phyloP scores from a whole-genome alignment of 192 early-diverging fungal genomes.

The Linnemannia schmuckeri region DNA sequence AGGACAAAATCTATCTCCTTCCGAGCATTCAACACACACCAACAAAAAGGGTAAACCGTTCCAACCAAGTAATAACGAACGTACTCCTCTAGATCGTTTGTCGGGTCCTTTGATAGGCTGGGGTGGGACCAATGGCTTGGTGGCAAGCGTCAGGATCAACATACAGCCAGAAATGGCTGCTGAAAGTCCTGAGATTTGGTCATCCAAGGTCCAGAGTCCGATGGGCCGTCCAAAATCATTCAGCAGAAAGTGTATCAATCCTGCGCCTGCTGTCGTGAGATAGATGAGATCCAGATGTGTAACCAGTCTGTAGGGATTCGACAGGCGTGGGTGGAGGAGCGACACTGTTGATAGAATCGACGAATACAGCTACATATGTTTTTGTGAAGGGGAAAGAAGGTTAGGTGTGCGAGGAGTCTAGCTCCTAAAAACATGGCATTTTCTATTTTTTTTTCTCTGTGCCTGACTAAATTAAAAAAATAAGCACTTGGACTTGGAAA shows the following conservation, averaged over 20 bases:
- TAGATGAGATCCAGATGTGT: slow-evolving; percentile 55
- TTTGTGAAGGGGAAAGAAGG: neutral
- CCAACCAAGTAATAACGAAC: neutral
- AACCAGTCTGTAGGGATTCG: slow-evolving; percentile 36
- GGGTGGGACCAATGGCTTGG: slow-evolving; percentile 49
- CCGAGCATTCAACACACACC: neutral
- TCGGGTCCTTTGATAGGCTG: slow-evolving; percentile 47
- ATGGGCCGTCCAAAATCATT: slow-evolving; percentile 47
- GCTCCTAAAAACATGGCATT: neutral
- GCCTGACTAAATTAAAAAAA: neutral
- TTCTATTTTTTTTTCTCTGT: neutral
- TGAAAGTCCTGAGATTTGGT: slow-evolving; percentile 49
- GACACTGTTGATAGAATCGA: slow-evolving; percentile 49
- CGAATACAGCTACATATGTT: slow-evolving; percentile 37
- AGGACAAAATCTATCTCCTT: too few species aligned
- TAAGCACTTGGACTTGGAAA: neutral
- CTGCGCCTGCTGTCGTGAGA: slow-evolving; percentile 36
- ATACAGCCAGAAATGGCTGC: slow-evolving; percentile 26
- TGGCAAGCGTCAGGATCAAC: slow-evolving; percentile 35
- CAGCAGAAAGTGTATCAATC: slow-evolving; percentile 32
- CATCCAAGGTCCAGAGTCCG: slow-evolving; percentile 51
- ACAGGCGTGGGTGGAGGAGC: slow-evolving; percentile 50
- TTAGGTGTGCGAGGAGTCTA: neutral
- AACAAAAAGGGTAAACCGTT: neutral
- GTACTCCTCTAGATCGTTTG: slow-evolving; percentile 41